Evolutionary conservation across 2,329 filamentous ascomycete species (phyloP).

Genomic region (Xylaria sp.): DNA sequence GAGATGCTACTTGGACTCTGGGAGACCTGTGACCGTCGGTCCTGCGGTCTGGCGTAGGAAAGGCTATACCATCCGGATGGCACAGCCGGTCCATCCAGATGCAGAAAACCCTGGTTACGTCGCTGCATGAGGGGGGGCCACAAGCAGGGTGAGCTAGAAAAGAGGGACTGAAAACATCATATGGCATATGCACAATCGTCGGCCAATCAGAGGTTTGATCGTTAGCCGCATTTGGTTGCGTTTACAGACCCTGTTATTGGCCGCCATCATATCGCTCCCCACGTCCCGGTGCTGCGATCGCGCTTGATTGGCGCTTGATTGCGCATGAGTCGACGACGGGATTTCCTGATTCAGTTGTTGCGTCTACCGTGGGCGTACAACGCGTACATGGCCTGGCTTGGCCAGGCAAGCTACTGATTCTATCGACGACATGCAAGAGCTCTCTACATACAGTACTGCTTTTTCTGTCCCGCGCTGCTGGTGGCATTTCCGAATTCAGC

Average conservation of each 20-base stretch:
- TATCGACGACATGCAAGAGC: slow-evolving; percentile 15
- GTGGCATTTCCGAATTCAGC: slow-evolving; percentile 7
- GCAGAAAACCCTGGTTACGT: slow-evolving; percentile 18
- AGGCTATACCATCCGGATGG: slow-evolving; percentile 11
- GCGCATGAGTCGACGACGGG: slow-evolving; percentile 24
- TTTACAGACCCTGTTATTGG: slow-evolving; percentile 33
- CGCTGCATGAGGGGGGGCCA: slow-evolving; percentile 11
- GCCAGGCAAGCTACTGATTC: slow-evolving; percentile 21
- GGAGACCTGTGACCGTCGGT: slow-evolving; percentile 5
- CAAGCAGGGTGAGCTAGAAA: neutral
- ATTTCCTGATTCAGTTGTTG: slow-evolving; percentile 19
- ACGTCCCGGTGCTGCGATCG: slow-evolving; percentile 27
- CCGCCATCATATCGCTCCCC: slow-evolving; percentile 34
- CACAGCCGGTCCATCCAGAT: slow-evolving; percentile 17
- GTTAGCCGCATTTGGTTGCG: slow-evolving; percentile 36
- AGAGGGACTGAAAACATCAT: slow-evolving; percentile 14
- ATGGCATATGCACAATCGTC: slow-evolving; percentile 31
- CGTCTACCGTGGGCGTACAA: slow-evolving; percentile 22
- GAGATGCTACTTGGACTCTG: slow-evolving; percentile 10
- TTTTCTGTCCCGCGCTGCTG: slow-evolving; percentile 8
- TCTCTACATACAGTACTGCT: slow-evolving; percentile 5
- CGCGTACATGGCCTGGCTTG: too few relatives aligned
- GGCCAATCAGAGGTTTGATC: slow-evolving; percentile 33
- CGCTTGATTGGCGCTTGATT: too few relatives aligned
- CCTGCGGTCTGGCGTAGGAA: slow-evolving; percentile 9